Conservation (phyloP, 768 basidiomycete genomes). For the Tylopilus vinaceipallidus region DNA sequence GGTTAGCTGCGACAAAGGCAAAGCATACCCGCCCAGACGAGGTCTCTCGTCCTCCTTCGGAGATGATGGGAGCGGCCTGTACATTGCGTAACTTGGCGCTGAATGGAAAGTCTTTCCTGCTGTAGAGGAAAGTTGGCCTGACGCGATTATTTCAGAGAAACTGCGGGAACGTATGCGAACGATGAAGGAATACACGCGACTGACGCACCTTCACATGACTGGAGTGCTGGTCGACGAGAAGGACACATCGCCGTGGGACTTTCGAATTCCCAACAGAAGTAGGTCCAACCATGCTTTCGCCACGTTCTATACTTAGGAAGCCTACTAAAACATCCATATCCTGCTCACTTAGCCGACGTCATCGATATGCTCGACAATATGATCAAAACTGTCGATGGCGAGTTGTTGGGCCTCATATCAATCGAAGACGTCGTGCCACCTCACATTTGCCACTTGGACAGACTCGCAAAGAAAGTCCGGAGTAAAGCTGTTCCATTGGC, state of each 20-base stretch:
- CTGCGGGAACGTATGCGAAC: background rate
- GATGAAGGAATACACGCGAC: background rate
- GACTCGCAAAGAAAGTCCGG: constrained; percentile 1
- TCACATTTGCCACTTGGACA: constrained; percentile 11
- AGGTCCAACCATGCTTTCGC: background rate
- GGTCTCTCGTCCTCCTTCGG: no score
- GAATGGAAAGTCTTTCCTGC: constrained; percentile 3
- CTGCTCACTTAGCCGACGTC: background rate
- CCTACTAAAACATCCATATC: no score
- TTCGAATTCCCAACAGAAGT: background rate
- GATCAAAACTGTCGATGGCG: background rate
- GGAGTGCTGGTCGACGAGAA: background rate
- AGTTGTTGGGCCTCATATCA: constrained; percentile 4
- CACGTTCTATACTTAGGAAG: no score
- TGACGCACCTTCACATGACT: background rate
- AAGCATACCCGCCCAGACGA: background rate
- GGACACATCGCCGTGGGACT: background rate
- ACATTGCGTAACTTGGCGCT: constrained; percentile 21
- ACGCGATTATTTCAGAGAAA: no score
- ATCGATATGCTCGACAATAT: background rate
- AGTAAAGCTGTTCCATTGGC: background rate
- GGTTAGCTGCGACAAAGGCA: no score
- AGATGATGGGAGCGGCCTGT: constrained; percentile 26
- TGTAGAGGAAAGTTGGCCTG: background rate
- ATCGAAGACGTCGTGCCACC: constrained; percentile 6